A percentile compares a stretch with the other conserved stretches of the same genome.
These are phyloP conservation scores for Hura crepitans DNA, from an alignment of 441 rosid species.

Conservation along the genomic window DNA sequence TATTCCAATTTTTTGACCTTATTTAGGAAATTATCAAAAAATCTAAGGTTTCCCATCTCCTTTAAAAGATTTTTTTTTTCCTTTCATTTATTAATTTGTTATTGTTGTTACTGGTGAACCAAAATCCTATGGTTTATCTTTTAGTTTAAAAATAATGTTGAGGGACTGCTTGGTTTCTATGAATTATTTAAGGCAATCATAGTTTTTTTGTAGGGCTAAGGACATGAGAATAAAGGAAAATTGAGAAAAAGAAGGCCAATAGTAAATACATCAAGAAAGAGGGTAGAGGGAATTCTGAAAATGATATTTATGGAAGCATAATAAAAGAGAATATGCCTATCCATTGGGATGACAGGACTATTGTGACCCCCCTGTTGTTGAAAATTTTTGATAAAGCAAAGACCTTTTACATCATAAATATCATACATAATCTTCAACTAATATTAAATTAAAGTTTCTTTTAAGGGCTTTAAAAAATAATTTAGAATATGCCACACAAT, in stretches of 20 bases:
- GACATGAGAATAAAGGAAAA: not conserved
- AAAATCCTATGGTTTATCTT: too few relatives aligned
- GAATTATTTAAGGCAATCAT: not conserved
- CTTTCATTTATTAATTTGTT: too few relatives aligned
- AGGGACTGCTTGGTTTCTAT: too few relatives aligned
- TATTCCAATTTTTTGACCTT: too few relatives aligned
- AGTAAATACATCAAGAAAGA: not conserved
- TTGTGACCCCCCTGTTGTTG: slow-evolving; percentile 15
- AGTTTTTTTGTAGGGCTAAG: not conserved
- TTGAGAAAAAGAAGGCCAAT: not conserved
- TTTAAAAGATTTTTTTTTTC: too few relatives aligned
- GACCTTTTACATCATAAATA: slow-evolving; percentile 19
- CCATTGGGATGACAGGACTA: slow-evolving; percentile 12
- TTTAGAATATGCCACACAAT: slow-evolving; percentile 25
- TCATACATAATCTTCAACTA: slow-evolving; percentile 12
- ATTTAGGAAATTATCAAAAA: not conserved
- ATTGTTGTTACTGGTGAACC: too few relatives aligned
- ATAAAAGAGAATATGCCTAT: slow-evolving; percentile 21
- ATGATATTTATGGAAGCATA: slow-evolving; percentile 6
- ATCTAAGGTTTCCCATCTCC: too few relatives aligned
- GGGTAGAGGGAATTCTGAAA: slow-evolving; percentile 11
- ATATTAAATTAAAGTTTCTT: slow-evolving; percentile 10
- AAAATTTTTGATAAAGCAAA: not conserved
- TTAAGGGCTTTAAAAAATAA: not conserved
- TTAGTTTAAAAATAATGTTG: too few relatives aligned